Base-by-base conservation (phyloP, 2,329 filamentous ascomycete genomes). In the Talaromyces islandicus region DNA sequence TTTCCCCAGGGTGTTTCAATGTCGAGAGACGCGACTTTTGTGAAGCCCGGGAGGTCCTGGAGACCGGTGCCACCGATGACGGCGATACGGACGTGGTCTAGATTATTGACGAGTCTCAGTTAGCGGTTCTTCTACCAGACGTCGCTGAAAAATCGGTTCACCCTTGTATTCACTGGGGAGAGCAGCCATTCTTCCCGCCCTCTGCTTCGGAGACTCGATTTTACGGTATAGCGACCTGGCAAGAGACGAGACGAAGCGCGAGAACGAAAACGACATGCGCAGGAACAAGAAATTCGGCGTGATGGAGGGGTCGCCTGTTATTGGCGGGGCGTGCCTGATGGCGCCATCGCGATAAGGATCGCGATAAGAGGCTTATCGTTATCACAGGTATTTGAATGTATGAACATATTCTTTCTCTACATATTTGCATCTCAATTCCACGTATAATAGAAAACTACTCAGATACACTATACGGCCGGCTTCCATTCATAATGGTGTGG, bases 21-120 rank as follows among this genome's bases (percentile, higher is more conserved):
- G 68, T 87, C 87, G 67, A 99, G 80, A 29, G 84, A 84, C 27
- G 93, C 92, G 63, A 95, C 88, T 70, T 91, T 90, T 21, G 86
- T 88, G 81, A 94, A 97, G 76, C 89, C 88, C 29, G 91, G 88
- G 66, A 99, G 88, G 67, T 91, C 87, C 74, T 89, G 87, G 64
- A 99, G 88, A 58, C 94, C 94, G 43, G 94, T 99, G 69, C 94
- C 94, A 75, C 92, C 92, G 67, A 96, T 92, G 59, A 96, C 89
- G 73, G 89, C 93, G 71, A 97, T 94, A 67, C 87, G 85, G 69
- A 95, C 87, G 58, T 87, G 84, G 54, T 74, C 75, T 77, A 60
- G 30, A 41, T 43, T 50, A 24, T 17, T 19, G 12, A 29, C 25
- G 14, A 24, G 19, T 32, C 32, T 19, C 32, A n/a, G 50, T 57